Conservation (phyloP, 768 basidiomycete genomes). For the Podaxis sp. region DNA sequence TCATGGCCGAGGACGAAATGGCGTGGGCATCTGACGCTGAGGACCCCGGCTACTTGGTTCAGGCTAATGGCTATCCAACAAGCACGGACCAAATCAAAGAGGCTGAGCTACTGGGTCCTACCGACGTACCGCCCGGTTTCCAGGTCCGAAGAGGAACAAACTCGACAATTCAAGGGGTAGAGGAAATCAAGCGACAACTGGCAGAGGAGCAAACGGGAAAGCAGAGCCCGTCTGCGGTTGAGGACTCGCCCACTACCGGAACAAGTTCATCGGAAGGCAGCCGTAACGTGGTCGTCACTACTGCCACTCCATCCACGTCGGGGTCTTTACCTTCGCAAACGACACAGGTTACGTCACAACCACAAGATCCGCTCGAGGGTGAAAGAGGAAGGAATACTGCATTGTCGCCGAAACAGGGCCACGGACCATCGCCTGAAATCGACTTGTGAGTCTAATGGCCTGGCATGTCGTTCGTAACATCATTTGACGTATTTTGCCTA, state of each 20-base stretch:
- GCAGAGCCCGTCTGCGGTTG: slow-evolving; percentile 20
- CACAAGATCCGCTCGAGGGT: slow-evolving; percentile 18
- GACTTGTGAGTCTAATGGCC: slow-evolving; percentile 41
- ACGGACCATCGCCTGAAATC: slow-evolving; percentile 32
- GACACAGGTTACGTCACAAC: not conserved
- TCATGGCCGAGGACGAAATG: slow-evolving; percentile 39
- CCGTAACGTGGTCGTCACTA: slow-evolving; percentile 34
- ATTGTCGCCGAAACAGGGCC: slow-evolving; percentile 54
- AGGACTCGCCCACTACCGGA: slow-evolving; percentile 15
- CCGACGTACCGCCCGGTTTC: slow-evolving; percentile 11
- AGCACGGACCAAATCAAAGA: not conserved
- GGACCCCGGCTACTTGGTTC: slow-evolving; percentile 19
- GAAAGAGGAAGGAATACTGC: slow-evolving; percentile 53
- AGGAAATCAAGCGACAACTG: slow-evolving; percentile 6
- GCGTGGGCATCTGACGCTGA: slow-evolving; percentile 52
- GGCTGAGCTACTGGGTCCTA: not conserved
- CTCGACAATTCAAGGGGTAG: slow-evolving; percentile 18
- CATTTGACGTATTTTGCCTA: not conserved
- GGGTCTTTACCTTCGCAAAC: slow-evolving; percentile 8
- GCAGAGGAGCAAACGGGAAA: not conserved
- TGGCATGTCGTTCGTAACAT: not conserved
- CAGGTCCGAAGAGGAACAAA: slow-evolving; percentile 16
- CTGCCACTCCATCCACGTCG: slow-evolving; percentile 29
- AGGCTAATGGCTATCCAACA: slow-evolving; percentile 4
- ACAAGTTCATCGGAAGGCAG: slow-evolving; percentile 42